Evolutionary conservation across 768 basidiomycete species (phyloP).

Genomic region (Pleurotus tuber-regium): DNA sequence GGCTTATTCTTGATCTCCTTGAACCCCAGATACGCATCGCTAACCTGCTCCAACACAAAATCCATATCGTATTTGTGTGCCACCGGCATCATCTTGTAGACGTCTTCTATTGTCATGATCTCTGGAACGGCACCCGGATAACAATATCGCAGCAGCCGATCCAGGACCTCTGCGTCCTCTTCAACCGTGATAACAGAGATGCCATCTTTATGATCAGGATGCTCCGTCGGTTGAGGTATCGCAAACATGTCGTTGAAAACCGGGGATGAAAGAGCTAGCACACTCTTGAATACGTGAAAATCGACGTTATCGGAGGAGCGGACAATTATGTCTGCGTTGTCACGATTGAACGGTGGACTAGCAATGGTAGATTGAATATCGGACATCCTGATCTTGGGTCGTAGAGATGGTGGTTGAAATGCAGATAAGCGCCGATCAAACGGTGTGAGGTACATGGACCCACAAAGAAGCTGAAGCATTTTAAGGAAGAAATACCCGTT

Average conservation of each 20-base stretch:
- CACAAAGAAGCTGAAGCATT: too few relatives aligned
- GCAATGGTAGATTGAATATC: too few relatives aligned
- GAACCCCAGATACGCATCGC: neutral
- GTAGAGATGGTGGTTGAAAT: too few relatives aligned
- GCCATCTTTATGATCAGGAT: slow-evolving; percentile 21
- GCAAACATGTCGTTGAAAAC: slow-evolving; percentile 25
- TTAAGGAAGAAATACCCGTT: too few relatives aligned
- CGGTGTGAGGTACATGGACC: too few relatives aligned
- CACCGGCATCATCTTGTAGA: slow-evolving; percentile 40
- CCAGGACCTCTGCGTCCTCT: slow-evolving; percentile 40
- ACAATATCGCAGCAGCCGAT: slow-evolving; percentile 42
- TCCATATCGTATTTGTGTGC: slow-evolving; percentile 53
- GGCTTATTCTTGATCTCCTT: neutral
- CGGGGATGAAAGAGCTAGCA: slow-evolving; percentile 18
- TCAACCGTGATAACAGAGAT: slow-evolving; percentile 46
- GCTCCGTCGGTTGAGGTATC: slow-evolving; percentile 13
- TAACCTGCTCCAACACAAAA: neutral
- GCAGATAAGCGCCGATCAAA: too few relatives aligned
- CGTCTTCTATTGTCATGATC: slow-evolving; percentile 35
- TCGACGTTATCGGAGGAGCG: slow-evolving; percentile 18
- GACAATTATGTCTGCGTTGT: slow-evolving; percentile 15
- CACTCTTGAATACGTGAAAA: slow-evolving; percentile 20
- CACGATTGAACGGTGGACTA: neutral
- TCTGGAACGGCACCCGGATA: slow-evolving; percentile 43
- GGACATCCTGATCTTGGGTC: too few relatives aligned